Percentiles rank a stretch among this genome's conserved stretches.
These are phyloP conservation scores for Aspergillus steynii DNA, from an alignment of 495 filamentous ascomycete species.

Conservation along the genomic window DNA sequence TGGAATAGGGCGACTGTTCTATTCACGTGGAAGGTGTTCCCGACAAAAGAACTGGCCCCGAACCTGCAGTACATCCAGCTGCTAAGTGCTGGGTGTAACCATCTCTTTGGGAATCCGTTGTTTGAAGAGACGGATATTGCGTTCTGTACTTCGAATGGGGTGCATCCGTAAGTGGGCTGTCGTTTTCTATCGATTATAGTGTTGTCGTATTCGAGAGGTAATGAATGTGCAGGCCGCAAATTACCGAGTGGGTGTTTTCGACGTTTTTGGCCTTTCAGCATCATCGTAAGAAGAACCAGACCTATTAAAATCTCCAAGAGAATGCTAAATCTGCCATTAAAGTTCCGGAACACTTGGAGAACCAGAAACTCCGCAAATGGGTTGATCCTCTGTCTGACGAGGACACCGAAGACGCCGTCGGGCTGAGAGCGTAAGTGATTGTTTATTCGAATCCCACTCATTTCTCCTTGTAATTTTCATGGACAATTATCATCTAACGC, in stretches of 20 bases:
- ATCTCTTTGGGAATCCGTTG: constrained; percentile 51
- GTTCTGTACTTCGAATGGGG: constrained; percentile 60
- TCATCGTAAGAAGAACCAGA: constrained; percentile 17
- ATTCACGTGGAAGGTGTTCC: constrained; percentile 12
- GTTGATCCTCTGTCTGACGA: constrained; percentile 29
- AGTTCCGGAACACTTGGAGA: constrained; percentile 48
- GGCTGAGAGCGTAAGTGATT: constrained; percentile 35
- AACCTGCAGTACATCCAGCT: constrained; percentile 63
- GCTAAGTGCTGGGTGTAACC: constrained; percentile 61
- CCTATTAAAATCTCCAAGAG: neutral
- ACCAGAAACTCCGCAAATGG: constrained; percentile 56
- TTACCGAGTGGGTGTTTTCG: constrained; percentile 65
- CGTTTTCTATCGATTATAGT: neutral
- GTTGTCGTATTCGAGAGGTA: neutral
- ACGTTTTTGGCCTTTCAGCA: constrained; percentile 53
- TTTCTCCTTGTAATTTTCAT: too few relatives aligned
- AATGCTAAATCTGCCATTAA: neutral
- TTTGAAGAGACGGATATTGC: constrained; percentile 57
- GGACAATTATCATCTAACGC: too few relatives aligned
- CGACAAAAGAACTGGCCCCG: constrained; percentile 44
- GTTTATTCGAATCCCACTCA: neutral
- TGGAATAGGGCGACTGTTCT: constrained; percentile 2
- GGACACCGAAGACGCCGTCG: constrained; percentile 43
- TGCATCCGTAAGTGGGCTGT: constrained; percentile 48
- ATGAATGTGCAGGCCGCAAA: constrained; percentile 49